A percentile compares a stretch with the other conserved stretches of the same genome.
phyloP scores from a whole-genome alignment of 331 rosid species.

The Stylosanthes scabra region DNA sequence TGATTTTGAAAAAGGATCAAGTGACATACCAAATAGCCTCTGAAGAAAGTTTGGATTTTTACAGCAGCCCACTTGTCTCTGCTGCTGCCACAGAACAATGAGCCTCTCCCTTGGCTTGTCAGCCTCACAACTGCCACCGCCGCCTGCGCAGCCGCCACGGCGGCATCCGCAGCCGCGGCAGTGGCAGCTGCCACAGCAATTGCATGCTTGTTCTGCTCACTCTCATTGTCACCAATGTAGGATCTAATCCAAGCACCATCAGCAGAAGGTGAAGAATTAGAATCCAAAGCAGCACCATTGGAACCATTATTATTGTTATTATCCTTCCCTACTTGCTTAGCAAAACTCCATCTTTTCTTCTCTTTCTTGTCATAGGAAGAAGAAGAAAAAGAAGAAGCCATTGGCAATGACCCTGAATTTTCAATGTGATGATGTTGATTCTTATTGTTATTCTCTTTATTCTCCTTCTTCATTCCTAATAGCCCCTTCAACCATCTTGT shows the following conservation, averaged over 20 bases:
- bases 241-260: slow-evolving; percentile 76
- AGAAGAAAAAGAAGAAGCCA: no score
- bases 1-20: not conserved
- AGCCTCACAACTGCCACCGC: slow-evolving; percentile 94
- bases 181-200: slow-evolving; percentile 98
- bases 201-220: slow-evolving; percentile 91
- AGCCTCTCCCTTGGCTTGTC: slow-evolving; percentile 72
- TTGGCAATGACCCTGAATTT: slow-evolving; percentile 45
- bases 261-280: slow-evolving; percentile 33
- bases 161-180: slow-evolving; percentile 90
- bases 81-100: slow-evolving; percentile 63
- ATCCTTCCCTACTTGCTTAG: slow-evolving; percentile 61
- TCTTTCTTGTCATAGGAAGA: slow-evolving; percentile 53
- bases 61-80: slow-evolving; percentile 84
- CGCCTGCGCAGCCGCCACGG: slow-evolving; percentile 87
- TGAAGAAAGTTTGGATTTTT: slow-evolving; percentile 86
- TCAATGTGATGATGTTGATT: slow-evolving; percentile 56
- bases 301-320: not conserved
- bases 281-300: not conserved
- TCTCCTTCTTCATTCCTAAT: slow-evolving; percentile 86
- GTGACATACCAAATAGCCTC: slow-evolving; percentile 82
- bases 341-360: slow-evolving; percentile 90
- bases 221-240: slow-evolving; percentile 69
- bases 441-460: not conserved
- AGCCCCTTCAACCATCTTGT: slow-evolving; percentile 90